Evolutionary conservation across 2,329 filamentous ascomycete genomes (phyloP), one percentile per base, ranked within the genome.

Genomic region (Paracamarosporium sp.): DNA sequence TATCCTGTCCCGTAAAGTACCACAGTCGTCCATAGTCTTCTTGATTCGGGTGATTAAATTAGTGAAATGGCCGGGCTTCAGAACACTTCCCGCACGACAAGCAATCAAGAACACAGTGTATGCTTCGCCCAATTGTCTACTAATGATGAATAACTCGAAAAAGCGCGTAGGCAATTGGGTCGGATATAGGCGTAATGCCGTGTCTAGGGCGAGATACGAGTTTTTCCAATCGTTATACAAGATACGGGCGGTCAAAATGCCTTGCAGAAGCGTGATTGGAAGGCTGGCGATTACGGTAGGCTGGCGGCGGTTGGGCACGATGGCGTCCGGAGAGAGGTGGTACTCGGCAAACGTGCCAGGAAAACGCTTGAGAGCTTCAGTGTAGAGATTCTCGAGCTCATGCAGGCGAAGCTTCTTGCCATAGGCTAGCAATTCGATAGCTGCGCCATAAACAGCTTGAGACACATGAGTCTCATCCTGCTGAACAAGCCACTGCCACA

Each of bases 171-270:
- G 79, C 1, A 78, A 66, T 22, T 75, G 69, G 0, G 73, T 75
- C 1, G 82, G 82, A 56, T 77, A 79, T 5, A 85, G 71, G 25
- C 82, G 76, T 5, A 84, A 66, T 2, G 75, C 73, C 9, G 80
- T 80, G 64, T 85, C 83, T 3, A 85, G 70, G 4, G 76, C 79
- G 17, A 85, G 72, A 58, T 85, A 85, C 1, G 82, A 80, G 9
- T 74, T 76, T 35, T 70, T 76, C 72, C 81, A 80, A 50, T 84
- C 79, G 17, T 80, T 77, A 30, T 74, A 66, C 4, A 80, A 63
- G 3, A 83, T 59, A 40, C 82, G 77, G 4, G 82, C 82, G 1
- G 75, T 79, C 41, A 80, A 67, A 43, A 85, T 83, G 5, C 80
- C 80, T 59, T 81, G 79, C 2, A 85, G 69, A 11, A 85, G 69